Percentiles rank a stretch among this genome's conserved stretches.
Conservation (phyloP, 2,329 filamentous ascomycete genomes). For the Seiridium unicorne region DNA sequence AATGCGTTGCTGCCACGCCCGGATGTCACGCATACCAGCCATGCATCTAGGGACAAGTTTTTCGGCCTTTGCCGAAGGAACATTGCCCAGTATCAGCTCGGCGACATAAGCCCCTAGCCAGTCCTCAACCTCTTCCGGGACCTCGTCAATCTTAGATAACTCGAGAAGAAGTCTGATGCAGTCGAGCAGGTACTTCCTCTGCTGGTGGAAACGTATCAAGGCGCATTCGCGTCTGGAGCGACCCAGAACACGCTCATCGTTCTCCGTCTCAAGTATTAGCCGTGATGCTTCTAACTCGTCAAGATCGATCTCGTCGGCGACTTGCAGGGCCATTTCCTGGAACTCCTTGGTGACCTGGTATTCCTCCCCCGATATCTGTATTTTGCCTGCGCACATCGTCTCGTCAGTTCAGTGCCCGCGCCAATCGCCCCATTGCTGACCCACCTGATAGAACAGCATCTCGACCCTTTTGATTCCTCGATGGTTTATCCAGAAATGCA, state of each 20-base stretch:
- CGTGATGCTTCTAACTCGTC: constrained; percentile 84
- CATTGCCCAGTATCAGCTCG: constrained; percentile 53
- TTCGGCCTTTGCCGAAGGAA: constrained; percentile 44
- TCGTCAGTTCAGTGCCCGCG: neutral
- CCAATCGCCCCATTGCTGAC: constrained; percentile 15
- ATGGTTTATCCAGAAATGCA: constrained; percentile 71
- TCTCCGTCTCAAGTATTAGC: constrained; percentile 71
- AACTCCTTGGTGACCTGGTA: constrained; percentile 86
- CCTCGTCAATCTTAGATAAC: constrained; percentile 61
- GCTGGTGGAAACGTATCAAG: constrained; percentile 84
- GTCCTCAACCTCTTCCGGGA: constrained; percentile 48
- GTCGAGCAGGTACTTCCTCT: constrained; percentile 79
- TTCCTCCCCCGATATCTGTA: constrained; percentile 69
- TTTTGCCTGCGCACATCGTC: constrained; percentile 57
- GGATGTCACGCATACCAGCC: constrained; percentile 72
- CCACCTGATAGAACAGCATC: constrained; percentile 67
- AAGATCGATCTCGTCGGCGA: constrained; percentile 85
- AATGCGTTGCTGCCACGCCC: constrained; percentile 72
- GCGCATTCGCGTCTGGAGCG: constrained; percentile 74
- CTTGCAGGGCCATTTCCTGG: constrained; percentile 73
- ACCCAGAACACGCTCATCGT: constrained; percentile 66
- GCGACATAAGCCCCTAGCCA: constrained; percentile 53
- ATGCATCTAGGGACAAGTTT: constrained; percentile 75
- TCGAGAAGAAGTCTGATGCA: constrained; percentile 78
- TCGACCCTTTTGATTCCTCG: constrained; percentile 74